Base-by-base conservation (phyloP, 805 yeast genomes). In the Isabelozyma rhagii region DNA sequence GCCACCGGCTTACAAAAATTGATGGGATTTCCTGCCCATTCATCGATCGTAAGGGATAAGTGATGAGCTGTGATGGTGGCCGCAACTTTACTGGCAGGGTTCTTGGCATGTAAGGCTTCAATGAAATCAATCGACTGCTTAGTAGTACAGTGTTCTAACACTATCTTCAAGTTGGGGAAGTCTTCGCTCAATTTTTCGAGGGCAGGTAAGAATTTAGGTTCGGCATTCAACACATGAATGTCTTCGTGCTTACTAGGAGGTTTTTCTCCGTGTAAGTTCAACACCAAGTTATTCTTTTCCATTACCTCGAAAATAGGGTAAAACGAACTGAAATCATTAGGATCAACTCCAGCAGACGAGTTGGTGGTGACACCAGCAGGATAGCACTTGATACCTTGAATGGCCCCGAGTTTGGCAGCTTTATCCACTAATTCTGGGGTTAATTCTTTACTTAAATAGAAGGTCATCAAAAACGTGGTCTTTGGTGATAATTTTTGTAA, bases 281-380 rank as follows among this genome's bases (percentile, higher is more conserved):
- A 78, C 8, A 94, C 86, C 64, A 94, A 68, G 46, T 80, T 79
- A 53, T 88, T 80, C 54, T 82, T 78, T 68, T 93, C 86, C 93
- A 94, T 85, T 11, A 89, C 96, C 61, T 87, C 78, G 64, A 94
- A 94, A 8, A 94, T 78, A 4, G 97, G 96, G 66, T 91, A 94
- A 61, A 92, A 94, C 5, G 79, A 83, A 44, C 86, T 80, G 69
- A 94, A 94, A 61, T 93, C 96, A 59, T 91, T 89, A 21, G 96
- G 96, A 66, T 88, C 94, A 21, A 94, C 97, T 46, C 99, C 99
- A 3, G 85, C 88, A 45, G 80, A 69, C 8, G 97, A 90, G 72
- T 94, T 94, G 39, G 99, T 94, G n/a, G 99, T 94, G 31, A 94
- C 99, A 43, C 99, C 99, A 1, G 98, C 97, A 41, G 99, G 99